Conservation (phyloP, 345 rosid species). For the Tarenaya hassleriana region DNA sequence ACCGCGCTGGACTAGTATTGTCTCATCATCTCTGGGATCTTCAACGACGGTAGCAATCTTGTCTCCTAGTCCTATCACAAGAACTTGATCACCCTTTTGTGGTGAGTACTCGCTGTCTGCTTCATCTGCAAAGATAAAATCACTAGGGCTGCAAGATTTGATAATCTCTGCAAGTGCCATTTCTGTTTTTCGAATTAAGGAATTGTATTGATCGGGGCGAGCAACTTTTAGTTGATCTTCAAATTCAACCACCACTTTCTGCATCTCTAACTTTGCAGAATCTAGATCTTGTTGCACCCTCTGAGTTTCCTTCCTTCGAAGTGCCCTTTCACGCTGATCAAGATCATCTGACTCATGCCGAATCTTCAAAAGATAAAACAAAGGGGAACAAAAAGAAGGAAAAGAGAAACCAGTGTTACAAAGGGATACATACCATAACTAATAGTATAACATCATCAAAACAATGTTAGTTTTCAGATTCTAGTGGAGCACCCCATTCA, state of each 20-base stretch:
- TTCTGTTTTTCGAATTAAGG: conserved; percentile 55
- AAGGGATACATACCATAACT: neutral
- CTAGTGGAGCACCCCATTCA: too few relatives aligned
- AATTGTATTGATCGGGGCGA: conserved; percentile 43
- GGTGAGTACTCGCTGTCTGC: conserved; percentile 39
- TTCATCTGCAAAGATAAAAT: conserved; percentile 31
- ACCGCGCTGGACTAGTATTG: conserved; percentile 69
- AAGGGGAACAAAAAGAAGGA: neutral
- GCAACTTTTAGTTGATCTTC: conserved; percentile 41
- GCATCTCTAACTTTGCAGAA: conserved; percentile 45
- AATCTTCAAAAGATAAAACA: conserved; percentile 45
- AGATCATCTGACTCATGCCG: conserved; percentile 62
- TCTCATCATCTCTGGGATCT: conserved; percentile 56
- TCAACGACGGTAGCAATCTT: conserved; percentile 74
- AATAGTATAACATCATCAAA: conserved; percentile 1
- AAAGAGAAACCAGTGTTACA: conserved; percentile 12
- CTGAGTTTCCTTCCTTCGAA: conserved; percentile 52
- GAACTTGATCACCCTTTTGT: conserved; percentile 64
- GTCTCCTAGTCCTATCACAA: conserved; percentile 58
- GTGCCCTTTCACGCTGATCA: conserved; percentile 45
- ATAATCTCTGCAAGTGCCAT: conserved; percentile 56
- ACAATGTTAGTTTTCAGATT: neutral
- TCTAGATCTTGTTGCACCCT: conserved; percentile 49
- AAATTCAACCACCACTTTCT: conserved; percentile 46
- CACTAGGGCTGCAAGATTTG: conserved; percentile 42